A percentile compares a stretch with the other conserved stretches of the same genome.
Conservation (phyloP, 2,329 filamentous ascomycete genomes). For the Fusarium decemcellulare region DNA sequence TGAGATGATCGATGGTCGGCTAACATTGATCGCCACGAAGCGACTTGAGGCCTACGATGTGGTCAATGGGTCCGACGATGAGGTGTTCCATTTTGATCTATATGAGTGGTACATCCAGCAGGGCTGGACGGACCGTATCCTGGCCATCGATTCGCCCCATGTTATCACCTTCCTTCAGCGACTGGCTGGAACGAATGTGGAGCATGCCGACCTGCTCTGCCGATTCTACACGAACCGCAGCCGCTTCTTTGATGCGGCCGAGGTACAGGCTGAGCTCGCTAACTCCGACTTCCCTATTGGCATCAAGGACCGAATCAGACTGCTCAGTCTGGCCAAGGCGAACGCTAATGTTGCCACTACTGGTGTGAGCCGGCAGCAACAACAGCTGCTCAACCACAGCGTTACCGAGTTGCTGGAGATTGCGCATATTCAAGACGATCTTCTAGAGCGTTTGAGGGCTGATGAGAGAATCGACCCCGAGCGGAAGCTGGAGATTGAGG, state of each 20-base stretch:
- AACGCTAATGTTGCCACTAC: slow-evolving; percentile 89
- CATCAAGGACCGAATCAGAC: slow-evolving; percentile 89
- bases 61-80: slow-evolving; percentile 88
- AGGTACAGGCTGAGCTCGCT: slow-evolving; percentile 87
- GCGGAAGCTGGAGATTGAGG: slow-evolving; percentile 74
- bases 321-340: slow-evolving; percentile 90
- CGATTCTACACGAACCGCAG: slow-evolving; percentile 90
- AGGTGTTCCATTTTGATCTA: slow-evolving; percentile 95
- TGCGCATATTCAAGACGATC: slow-evolving; percentile 94
- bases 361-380: slow-evolving; percentile 82
- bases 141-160: slow-evolving; percentile 87
- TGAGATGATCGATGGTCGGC: slow-evolving; percentile 82
- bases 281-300: slow-evolving; percentile 84
- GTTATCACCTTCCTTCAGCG: slow-evolving; percentile 89
- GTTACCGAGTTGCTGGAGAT: slow-evolving; percentile 91
- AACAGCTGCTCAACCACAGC: slow-evolving; percentile 88
- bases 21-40: slow-evolving; percentile 82
- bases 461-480: slow-evolving; percentile 79
- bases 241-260: slow-evolving; percentile 88
- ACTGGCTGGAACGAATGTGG: slow-evolving; percentile 78
- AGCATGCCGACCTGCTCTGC: slow-evolving; percentile 92
- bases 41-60: slow-evolving; percentile 91
- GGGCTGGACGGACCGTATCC: slow-evolving; percentile 86
- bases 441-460: slow-evolving; percentile 81
- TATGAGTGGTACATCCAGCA: slow-evolving; percentile 97